Evolutionary conservation across 2,329 filamentous ascomycete genomes (phyloP), one percentile per base, ranked within the genome.

Genomic region (Cladobotryum protrusum): DNA sequence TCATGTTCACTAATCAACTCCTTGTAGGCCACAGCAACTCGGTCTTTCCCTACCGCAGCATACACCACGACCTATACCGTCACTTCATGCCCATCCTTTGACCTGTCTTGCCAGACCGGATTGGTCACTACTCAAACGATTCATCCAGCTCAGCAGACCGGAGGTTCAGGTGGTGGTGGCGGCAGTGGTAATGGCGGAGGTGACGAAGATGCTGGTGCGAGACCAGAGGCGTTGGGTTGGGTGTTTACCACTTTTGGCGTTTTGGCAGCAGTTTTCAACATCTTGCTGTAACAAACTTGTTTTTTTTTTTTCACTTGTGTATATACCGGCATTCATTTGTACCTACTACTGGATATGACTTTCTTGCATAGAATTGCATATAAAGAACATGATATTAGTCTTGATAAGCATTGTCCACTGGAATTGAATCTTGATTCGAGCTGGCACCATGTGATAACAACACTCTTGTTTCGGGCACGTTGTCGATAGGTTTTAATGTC

Each of bases 61-160:
- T 54, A 56, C 46, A 63, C 59, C 24, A 61, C 57, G 2, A 57
- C 56, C 4, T 62, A 57, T 37, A 62, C 60, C 8, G 40, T 62
- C 34, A 61, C 60, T 4, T 59, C 60, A 8, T 63, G 61, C 47
- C 58, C 59, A 2, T 15, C 43, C 5, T 57, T 59, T 45, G 57
- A 61, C 36, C 19, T 15, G 6, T 36, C 18, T 12, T 63, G 61
- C 52, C 40, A 49, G 41, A 55, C 55, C 3, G 60, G 59, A 19
- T 43, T 49, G 20, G 54, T 60, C 40, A 57, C 57, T 34, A 63
- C 60, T 14, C 47, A 58, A 45, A 58, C 55, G 3, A 15, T 55
- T n/a, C 43, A 43, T 20, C 40, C 54, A 14, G 52, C 49, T 5
- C 34, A 42, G 9, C 49, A 51, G 7, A 52, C 49, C 3, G 17